phyloP scores from a whole-genome alignment of 2,329 filamentous ascomycete genomes.

The Phialocephala subalpina region DNA sequence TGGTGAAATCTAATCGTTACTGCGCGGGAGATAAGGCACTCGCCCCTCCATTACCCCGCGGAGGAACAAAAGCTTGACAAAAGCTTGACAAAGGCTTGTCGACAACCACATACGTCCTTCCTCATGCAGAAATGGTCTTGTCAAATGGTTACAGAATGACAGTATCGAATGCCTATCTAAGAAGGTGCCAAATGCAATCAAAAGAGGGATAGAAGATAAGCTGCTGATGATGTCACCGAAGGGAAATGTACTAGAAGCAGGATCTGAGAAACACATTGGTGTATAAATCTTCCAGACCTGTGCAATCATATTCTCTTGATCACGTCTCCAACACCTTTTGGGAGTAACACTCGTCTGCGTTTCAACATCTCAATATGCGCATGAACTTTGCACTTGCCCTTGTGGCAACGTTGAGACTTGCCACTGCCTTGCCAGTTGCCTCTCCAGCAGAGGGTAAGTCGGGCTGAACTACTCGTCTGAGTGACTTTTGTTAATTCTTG shows the following conservation, averaged over 20 bases:
- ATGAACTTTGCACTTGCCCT: background rate
- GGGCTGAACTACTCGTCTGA: background rate
- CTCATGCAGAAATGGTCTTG: background rate
- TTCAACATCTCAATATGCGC: background rate
- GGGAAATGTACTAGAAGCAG: background rate
- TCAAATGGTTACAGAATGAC: background rate
- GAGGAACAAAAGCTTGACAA: too few relatives aligned
- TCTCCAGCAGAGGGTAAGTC: background rate
- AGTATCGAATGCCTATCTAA: background rate
- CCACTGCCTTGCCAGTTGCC: background rate
- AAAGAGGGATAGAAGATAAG: background rate
- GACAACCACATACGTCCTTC: background rate
- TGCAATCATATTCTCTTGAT: background rate
- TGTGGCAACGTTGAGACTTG: background rate
- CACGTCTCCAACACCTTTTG: background rate
- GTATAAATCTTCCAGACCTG: too few relatives aligned
- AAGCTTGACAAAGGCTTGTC: too few relatives aligned
- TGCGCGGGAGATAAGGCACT: background rate
- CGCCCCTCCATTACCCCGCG: too few relatives aligned
- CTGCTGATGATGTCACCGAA: background rate
- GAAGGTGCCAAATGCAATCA: background rate
- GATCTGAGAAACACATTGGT: background rate
- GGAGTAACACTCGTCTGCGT: background rate
- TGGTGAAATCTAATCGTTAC: too few relatives aligned
- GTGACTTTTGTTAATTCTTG: background rate